Conservation (phyloP, 2,329 filamentous ascomycete genomes). For the Alternaria dauci region DNA sequence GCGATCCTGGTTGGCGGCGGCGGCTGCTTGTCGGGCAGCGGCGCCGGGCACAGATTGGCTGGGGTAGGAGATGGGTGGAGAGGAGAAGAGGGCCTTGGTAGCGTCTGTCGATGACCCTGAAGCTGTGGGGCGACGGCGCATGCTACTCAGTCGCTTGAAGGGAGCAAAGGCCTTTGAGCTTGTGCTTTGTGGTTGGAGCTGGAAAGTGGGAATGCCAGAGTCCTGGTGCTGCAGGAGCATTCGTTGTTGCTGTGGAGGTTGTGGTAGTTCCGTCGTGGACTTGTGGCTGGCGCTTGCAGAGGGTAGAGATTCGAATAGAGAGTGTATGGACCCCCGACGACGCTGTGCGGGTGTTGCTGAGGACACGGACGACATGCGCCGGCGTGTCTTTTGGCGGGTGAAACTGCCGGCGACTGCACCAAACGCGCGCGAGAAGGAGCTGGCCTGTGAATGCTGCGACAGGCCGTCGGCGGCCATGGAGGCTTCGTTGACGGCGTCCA, state of each 20-base stretch:
- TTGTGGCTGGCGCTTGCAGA: conserved; percentile 28
- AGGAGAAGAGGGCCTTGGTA: conserved; percentile 21
- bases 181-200: conserved; percentile 18
- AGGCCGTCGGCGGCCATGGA: conserved; percentile 21
- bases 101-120: conserved; percentile 38
- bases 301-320: conserved; percentile 35
- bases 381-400: conserved; percentile 46
- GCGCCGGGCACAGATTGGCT: conserved; percentile 30
- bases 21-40: conserved; percentile 48
- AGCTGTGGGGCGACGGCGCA: conserved; percentile 42
- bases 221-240: conserved; percentile 44
- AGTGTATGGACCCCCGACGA: conserved; percentile 42
- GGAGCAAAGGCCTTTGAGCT: conserved; percentile 34
- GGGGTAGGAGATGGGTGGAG: conserved; percentile 32
- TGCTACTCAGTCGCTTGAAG: conserved; percentile 43
- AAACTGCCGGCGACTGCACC: conserved; percentile 39
- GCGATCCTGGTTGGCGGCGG: conserved; percentile 47
- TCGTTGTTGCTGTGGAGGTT: conserved; percentile 34
- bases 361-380: conserved; percentile 45
- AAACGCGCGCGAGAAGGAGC: conserved; percentile 43
- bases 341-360: conserved; percentile 31
- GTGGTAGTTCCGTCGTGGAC: conserved; percentile 31
- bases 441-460: conserved; percentile 34
- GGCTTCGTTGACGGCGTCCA: conserved; percentile 45
- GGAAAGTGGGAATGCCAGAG: conserved; percentile 39